phyloP scores from a whole-genome alignment of 805 yeast genomes.

The Komagataella populi region DNA sequence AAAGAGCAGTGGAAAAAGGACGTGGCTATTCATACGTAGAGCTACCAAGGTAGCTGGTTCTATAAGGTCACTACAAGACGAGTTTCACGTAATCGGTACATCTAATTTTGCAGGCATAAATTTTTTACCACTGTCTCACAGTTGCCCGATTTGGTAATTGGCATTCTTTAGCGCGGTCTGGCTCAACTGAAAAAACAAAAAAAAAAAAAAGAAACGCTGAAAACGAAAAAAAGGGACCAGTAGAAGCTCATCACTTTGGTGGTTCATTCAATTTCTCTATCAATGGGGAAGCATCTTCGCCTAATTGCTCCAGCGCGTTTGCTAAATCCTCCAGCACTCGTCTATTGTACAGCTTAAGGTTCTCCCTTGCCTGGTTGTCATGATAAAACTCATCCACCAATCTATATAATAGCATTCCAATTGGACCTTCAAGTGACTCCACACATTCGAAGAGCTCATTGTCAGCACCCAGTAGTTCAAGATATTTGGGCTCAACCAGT shows the following conservation, averaged over 20 bases:
- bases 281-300: background rate
- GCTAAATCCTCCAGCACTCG: background rate
- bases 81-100: background rate
- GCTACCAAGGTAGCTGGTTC: too few relatives aligned
- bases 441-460: background rate
- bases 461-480: slow-evolving; percentile 3
- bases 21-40: background rate
- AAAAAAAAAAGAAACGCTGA: background rate
- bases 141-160: background rate
- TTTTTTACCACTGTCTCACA: background rate
- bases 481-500: slow-evolving; percentile 25
- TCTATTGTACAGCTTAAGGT: background rate
- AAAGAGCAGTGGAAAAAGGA: background rate
- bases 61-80: background rate
- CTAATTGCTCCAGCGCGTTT: background rate
- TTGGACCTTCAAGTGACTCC: background rate
- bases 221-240: background rate
- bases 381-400: background rate
- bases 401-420: background rate
- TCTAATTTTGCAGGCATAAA: background rate
- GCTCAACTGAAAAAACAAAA: background rate
- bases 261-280: background rate
- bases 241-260: background rate
- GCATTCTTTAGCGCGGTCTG: background rate
- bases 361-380: background rate